phyloP scores from a whole-genome alignment of 805 yeast species.

The Candida xiaguanensis region DNA sequence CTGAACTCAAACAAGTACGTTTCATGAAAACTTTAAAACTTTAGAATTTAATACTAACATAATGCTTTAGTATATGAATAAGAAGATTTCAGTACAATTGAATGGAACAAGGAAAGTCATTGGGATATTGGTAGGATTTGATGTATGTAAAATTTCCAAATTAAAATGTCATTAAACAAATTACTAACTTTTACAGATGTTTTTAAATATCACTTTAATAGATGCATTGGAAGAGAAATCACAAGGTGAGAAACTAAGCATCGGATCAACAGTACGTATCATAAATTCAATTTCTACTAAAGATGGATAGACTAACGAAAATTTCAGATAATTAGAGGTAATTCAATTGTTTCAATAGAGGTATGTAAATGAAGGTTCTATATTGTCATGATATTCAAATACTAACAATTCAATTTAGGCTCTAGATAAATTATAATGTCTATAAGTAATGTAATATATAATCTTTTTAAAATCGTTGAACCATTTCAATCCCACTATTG shows the following conservation, averaged over 20 bases:
- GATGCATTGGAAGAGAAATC: constrained; percentile 62
- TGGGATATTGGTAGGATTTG: constrained; percentile 86
- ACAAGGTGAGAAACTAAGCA: constrained; percentile 47
- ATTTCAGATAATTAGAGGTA: constrained; percentile 65
- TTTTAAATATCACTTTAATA: constrained; percentile 66
- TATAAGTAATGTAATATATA: not conserved
- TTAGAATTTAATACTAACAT: constrained; percentile 13
- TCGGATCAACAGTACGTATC: constrained; percentile 59
- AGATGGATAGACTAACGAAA: not conserved
- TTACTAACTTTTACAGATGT: constrained; percentile 38
- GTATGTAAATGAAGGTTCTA: constrained; percentile 28
- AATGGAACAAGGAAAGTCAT: constrained; percentile 75
- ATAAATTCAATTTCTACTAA: no score
- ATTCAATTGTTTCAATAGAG: constrained; percentile 71
- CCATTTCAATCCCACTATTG: constrained; percentile 67
- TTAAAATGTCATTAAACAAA: not conserved
- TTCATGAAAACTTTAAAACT: not conserved
- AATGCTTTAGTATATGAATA: constrained; percentile 63
- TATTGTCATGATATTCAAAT: constrained; percentile 6
- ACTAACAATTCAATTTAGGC: constrained; percentile 19
- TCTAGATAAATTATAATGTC: constrained; percentile 1
- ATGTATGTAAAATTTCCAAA: constrained; percentile 37
- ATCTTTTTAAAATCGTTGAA: constrained; percentile 4
- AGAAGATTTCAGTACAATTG: constrained; percentile 66
- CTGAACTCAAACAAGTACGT: constrained; percentile 55